Conservation (phyloP, 768 basidiomycete species). For the Daedalea quercina region DNA sequence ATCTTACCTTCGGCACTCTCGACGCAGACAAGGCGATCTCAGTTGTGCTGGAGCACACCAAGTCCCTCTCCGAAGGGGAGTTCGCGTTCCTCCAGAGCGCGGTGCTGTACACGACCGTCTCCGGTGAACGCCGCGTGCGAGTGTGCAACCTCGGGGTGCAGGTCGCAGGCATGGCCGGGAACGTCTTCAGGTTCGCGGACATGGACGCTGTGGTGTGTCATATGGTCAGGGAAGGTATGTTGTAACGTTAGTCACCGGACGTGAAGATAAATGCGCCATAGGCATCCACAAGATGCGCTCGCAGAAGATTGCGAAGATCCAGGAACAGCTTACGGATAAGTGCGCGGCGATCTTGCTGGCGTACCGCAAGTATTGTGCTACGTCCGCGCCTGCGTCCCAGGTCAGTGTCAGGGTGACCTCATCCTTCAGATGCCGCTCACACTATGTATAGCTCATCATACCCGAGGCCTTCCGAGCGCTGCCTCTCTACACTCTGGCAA, state of each 20-base stretch:
- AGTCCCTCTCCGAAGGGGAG: slow-evolving; percentile 58
- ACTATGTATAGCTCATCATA: slow-evolving; percentile 66
- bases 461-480: slow-evolving; percentile 90
- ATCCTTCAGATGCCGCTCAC: slow-evolving; percentile 4
- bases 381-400: slow-evolving; percentile 70
- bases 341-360: slow-evolving; percentile 78
- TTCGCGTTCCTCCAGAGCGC: slow-evolving; percentile 84
- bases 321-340: slow-evolving; percentile 79
- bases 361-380: slow-evolving; percentile 85
- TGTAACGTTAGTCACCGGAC: neutral
- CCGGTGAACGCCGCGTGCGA: slow-evolving; percentile 78
- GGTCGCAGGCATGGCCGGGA: slow-evolving; percentile 78
- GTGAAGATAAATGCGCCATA: slow-evolving; percentile 24
- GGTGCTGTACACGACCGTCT: slow-evolving; percentile 72
- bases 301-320: slow-evolving; percentile 63
- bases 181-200: slow-evolving; percentile 88
- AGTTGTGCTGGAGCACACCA: slow-evolving; percentile 66
- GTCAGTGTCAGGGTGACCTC: slow-evolving; percentile 30
- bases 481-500: slow-evolving; percentile 72
- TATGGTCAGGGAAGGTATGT: slow-evolving; percentile 71
- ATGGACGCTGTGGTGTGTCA: slow-evolving; percentile 75
- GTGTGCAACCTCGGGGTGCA: slow-evolving; percentile 81
- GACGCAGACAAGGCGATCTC: slow-evolving; percentile 80
- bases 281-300: slow-evolving; percentile 61
- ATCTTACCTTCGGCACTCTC: slow-evolving; percentile 72